Conservation (phyloP, 163 green algal species). For the Coccomyxa subellipsoidea region DNA sequence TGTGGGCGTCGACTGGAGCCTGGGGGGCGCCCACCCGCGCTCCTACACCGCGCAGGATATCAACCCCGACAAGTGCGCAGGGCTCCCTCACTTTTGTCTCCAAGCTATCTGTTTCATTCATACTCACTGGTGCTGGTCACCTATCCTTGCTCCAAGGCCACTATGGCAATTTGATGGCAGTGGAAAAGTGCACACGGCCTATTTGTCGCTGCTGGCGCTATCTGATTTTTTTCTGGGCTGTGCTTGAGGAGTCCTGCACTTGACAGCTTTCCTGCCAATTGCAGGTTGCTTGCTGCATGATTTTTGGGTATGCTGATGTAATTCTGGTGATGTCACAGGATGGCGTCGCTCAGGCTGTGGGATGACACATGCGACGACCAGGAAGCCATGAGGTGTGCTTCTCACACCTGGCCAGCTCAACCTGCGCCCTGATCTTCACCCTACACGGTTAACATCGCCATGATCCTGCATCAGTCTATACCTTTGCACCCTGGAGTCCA, state of each 20-base stretch:
- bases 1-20: constrained; percentile 17
- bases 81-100: neutral
- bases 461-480: too few species aligned
- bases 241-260: neutral
- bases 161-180: too few species aligned
- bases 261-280: neutral
- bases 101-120: too few species aligned
- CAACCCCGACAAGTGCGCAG: constrained; percentile 2
- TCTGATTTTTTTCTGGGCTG: too few species aligned
- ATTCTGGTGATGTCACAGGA: neutral
- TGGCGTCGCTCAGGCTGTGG: neutral
- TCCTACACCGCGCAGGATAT: constrained; percentile 10
- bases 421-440: too few species aligned
- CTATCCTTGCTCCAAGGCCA: too few species aligned
- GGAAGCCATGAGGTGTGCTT: neutral
- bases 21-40: constrained; percentile 13
- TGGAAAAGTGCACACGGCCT: too few species aligned
- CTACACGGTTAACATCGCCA: neutral
- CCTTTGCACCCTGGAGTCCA: too few species aligned
- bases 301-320: neutral
- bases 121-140: too few species aligned
- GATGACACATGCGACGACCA: neutral
- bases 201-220: too few species aligned
- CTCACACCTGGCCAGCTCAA: too few species aligned
- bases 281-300: neutral